Conservation (phyloP, 176 grass and related monocot species). For the Oryza rufipogon region DNA sequence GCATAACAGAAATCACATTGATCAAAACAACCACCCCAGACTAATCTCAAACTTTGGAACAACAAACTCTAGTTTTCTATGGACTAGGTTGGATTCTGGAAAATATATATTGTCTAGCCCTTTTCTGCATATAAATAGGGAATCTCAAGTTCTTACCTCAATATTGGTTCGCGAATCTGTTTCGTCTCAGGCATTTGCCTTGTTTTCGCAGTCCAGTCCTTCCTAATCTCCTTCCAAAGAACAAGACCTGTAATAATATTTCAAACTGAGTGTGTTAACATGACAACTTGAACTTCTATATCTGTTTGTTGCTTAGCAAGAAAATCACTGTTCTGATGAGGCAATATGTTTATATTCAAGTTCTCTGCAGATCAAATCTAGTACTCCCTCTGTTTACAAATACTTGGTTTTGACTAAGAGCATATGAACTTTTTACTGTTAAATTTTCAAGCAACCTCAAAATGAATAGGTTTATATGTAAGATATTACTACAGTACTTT, state of each 20-base stretch:
- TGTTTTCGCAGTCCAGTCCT: slow-evolving; percentile 55
- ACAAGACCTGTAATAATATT: slow-evolving; percentile 37
- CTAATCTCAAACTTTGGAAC: not conserved
- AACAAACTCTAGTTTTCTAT: not conserved
- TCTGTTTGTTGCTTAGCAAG: slow-evolving; percentile 16
- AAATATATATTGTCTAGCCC: not conserved
- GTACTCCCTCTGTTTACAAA: not conserved
- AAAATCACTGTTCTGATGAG: not conserved
- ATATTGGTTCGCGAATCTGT: slow-evolving; percentile 48
- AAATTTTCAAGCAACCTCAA: too few species aligned
- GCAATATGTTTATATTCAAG: not conserved
- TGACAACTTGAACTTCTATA: not conserved
- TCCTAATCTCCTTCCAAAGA: slow-evolving; percentile 59
- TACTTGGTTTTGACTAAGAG: too few species aligned
- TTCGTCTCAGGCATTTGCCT: slow-evolving; percentile 40
- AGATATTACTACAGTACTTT: too few species aligned
- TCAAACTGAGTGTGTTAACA: not conserved
- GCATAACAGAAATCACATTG: not conserved
- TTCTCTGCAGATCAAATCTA: not conserved
- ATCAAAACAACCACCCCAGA: not conserved
- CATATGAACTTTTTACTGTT: too few species aligned
- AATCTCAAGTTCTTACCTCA: slow-evolving; percentile 43
- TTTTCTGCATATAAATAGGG: not conserved
- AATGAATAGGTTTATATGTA: too few species aligned
- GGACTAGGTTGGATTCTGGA: not conserved